A percentile compares a stretch with the other conserved stretches of the same genome.
These are phyloP conservation scores for Pleurotus tuber-regium DNA, from an alignment of 768 basidiomycete genomes.

Conservation along the genomic window DNA sequence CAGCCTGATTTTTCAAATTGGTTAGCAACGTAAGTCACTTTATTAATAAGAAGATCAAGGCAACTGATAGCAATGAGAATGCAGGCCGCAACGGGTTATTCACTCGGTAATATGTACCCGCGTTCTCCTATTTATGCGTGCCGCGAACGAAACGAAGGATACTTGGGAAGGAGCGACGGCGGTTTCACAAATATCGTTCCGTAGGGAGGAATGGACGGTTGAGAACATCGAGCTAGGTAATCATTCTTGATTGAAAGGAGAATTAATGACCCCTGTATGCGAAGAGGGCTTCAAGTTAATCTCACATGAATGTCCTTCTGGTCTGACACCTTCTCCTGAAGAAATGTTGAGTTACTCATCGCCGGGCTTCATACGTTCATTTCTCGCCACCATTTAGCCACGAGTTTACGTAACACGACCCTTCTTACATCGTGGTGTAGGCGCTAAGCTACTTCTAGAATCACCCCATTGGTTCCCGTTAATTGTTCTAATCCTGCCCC, in stretches of 20 bases:
- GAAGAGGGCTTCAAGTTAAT: too few relatives aligned
- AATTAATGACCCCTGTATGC: too few relatives aligned
- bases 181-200: not conserved
- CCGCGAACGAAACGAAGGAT: not conserved
- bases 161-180: not conserved
- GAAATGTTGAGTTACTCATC: too few relatives aligned
- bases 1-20: constrained; percentile 37
- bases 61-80: not conserved
- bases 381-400: not conserved
- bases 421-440: not conserved
- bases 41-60: not conserved
- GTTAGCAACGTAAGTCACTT: constrained; percentile 35
- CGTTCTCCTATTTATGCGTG: constrained; percentile 35
- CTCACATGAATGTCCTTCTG: too few relatives aligned
- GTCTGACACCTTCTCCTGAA: too few relatives aligned
- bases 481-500: not conserved
- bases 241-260: too few relatives aligned
- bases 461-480: not conserved
- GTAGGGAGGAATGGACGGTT: not conserved
- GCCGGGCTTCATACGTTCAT: not conserved
- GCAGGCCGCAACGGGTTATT: constrained; percentile 39
- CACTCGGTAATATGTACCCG: constrained; percentile 41
- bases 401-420: not conserved
- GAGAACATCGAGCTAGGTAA: not conserved
- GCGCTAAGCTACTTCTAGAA: not conserved